phyloP scores from a whole-genome alignment of 2,329 filamentous ascomycete genomes.

The Thermomyces lanuginosus region DNA sequence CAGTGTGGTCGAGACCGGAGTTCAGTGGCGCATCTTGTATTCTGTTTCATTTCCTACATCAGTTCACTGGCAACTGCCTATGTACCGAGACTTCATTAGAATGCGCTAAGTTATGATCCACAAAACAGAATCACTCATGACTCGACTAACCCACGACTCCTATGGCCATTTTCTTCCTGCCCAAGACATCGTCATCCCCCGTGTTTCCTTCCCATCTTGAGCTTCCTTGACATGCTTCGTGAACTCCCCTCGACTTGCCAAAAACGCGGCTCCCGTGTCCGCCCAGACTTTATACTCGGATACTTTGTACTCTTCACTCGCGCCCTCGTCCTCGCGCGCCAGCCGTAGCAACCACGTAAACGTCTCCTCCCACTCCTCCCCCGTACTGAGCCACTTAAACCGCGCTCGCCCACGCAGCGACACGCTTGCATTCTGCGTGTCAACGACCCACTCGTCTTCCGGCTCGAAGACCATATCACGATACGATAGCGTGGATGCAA shows the following conservation, averaged over 20 bases:
- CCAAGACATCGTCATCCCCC: no score
- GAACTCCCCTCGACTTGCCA: slow-evolving; percentile 17
- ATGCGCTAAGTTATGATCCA: no score
- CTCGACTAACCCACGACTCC: no score
- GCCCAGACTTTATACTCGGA: slow-evolving; percentile 28
- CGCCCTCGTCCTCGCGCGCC: slow-evolving; percentile 12
- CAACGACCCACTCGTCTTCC: slow-evolving; percentile 22
- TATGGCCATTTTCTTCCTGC: no score
- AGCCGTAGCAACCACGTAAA: slow-evolving; percentile 25
- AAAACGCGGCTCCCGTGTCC: slow-evolving; percentile 29
- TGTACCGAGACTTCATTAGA: no score
- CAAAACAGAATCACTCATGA: no score
- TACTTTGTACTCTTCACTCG: slow-evolving; percentile 15
- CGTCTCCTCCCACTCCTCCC: slow-evolving; percentile 25
- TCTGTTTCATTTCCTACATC: no score
- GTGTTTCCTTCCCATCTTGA: slow-evolving; percentile 3
- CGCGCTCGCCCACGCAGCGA: slow-evolving; percentile 18
- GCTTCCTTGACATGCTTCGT: slow-evolving; percentile 5
- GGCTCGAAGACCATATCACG: slow-evolving; percentile 22
- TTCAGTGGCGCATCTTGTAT: no score
- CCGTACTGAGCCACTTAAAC: slow-evolving; percentile 20
- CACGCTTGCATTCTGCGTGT: slow-evolving; percentile 17
- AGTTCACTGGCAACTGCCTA: no score
- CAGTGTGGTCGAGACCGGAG: no score
- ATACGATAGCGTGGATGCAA: slow-evolving; percentile 17